phyloP scores from a whole-genome alignment of 805 yeast species.

The Saccharomycopsis fermentans region DNA sequence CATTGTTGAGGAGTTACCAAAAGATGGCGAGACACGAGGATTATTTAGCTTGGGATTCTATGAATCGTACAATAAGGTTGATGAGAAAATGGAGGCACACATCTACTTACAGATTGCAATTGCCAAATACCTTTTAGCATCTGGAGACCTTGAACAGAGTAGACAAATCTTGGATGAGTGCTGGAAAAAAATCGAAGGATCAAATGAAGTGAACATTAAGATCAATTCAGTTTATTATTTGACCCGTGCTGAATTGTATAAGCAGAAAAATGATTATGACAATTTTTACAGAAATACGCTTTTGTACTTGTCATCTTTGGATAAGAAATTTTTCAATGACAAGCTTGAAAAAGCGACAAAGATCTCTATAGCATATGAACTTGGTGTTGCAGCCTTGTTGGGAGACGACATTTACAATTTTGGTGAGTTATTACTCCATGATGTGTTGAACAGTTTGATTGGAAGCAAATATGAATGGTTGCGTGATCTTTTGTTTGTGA shows the following conservation, averaged over 20 bases:
- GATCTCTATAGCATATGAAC: constrained; percentile 56
- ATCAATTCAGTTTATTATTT: constrained; percentile 78
- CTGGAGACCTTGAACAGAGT: constrained; percentile 48
- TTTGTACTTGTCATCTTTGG: constrained; percentile 70
- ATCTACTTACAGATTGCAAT: constrained; percentile 43
- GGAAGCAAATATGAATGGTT: constrained; percentile 56
- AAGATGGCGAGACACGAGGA: constrained; percentile 26
- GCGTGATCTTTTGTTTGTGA: constrained; percentile 52
- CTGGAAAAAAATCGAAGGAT: constrained; percentile 44
- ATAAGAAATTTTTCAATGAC: constrained; percentile 28
- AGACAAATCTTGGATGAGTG: constrained; percentile 58
- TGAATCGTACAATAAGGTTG: constrained; percentile 13
- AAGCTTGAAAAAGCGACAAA: constrained; percentile 31
- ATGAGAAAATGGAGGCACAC: constrained; percentile 15
- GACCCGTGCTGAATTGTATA: constrained; percentile 66
- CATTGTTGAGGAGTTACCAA: constrained; percentile 29
- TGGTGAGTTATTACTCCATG: constrained; percentile 90
- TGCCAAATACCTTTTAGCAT: constrained; percentile 56
- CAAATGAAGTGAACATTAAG: constrained; percentile 44
- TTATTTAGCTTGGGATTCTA: constrained; percentile 18
- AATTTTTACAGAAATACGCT: constrained; percentile 72
- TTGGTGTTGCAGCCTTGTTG: constrained; percentile 75
- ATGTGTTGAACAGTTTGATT: constrained; percentile 48
- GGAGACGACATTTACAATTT: constrained; percentile 92
- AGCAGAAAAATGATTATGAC: constrained; percentile 69